Base-by-base conservation (phyloP, 306 rosid species). In the Gastrolobium bilobum region DNA sequence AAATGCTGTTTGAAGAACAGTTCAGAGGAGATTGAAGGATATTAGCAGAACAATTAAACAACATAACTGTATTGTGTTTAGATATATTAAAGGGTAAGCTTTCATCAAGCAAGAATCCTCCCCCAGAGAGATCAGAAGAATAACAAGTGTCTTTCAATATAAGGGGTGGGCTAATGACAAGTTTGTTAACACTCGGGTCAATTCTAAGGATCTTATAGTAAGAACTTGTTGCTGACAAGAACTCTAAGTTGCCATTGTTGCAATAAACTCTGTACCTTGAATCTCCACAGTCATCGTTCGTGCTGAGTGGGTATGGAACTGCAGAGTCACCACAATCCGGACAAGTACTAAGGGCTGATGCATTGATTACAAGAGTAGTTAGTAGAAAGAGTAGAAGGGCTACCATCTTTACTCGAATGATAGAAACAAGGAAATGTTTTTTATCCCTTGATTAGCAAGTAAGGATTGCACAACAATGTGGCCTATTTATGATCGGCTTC, bases 271-370 rank as follows among this genome's bases (percentile, higher is more conserved):
- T 87, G 85, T 94, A 92, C 48, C 85, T 88, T 4, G 87, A 54
- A 62, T 92, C 86, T 38, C 98, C 98, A 33, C 97, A 94, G 34
- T 68, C 47, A 2, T 79, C 88, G 4, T 71, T 77, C 13, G 92
- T 90, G 90, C 97, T 92, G 0, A 94, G 90, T 15, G 98, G 97
- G 79, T 80, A 89, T 58, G 98, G 98, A 59, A 92, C 94, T 76
- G 76, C 84, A 44, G 71, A 46, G 10, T 60, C 75, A 2, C 97
- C 97, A 77, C 97, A 92, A 67, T 87, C 61, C 0, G 95, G 79
- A 85, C 98, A 94, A 47, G 58, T 30, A 52, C 3, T 81, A 15
- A 81, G 13, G 10, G 87, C 57, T 9, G 84, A 77, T 51, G 70
- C 87, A 31, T 85, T 43, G 59, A 58, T 68, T 38, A 62, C 43